phyloP scores from a whole-genome alignment of 2,329 filamentous ascomycete genomes.

The Hyphodiscus sp. region DNA sequence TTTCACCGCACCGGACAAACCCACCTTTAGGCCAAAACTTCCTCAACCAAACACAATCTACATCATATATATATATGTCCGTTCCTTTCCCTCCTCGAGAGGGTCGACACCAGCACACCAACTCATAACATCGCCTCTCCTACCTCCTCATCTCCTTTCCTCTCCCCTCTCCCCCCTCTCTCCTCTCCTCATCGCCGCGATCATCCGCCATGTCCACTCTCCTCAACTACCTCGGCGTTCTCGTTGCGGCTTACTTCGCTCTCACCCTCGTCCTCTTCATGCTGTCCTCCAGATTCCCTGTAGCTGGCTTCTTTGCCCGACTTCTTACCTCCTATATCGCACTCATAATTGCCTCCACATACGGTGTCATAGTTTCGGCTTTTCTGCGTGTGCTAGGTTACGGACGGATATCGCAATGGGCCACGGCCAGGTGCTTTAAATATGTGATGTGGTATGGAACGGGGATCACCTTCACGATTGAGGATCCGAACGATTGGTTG shows the following conservation, averaged over 20 bases:
- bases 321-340: slow-evolving; percentile 58
- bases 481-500: slow-evolving; percentile 54
- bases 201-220: slow-evolving; percentile 24
- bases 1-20: neutral
- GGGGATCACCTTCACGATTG: slow-evolving; percentile 70
- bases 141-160: neutral
- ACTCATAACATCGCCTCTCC: neutral
- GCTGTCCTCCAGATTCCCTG: slow-evolving; percentile 50
- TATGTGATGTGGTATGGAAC: slow-evolving; percentile 68
- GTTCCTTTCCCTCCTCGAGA: slow-evolving; percentile 24
- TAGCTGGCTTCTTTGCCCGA: slow-evolving; percentile 63
- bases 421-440: slow-evolving; percentile 72
- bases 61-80: slow-evolving; percentile 16
- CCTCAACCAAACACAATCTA: slow-evolving; percentile 10
- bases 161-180: neutral
- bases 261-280: slow-evolving; percentile 53
- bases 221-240: slow-evolving; percentile 35
- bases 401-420: slow-evolving; percentile 78
- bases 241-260: slow-evolving; percentile 44
- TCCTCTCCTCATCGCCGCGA: neutral
- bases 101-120: slow-evolving; percentile 14
- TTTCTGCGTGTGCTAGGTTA: slow-evolving; percentile 64
- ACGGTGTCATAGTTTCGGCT: slow-evolving; percentile 71
- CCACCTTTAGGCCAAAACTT: neutral
- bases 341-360: slow-evolving; percentile 55